Base-by-base conservation (phyloP, 2,329 filamentous ascomycete genomes). In the Aspergillus neoniger region DNA sequence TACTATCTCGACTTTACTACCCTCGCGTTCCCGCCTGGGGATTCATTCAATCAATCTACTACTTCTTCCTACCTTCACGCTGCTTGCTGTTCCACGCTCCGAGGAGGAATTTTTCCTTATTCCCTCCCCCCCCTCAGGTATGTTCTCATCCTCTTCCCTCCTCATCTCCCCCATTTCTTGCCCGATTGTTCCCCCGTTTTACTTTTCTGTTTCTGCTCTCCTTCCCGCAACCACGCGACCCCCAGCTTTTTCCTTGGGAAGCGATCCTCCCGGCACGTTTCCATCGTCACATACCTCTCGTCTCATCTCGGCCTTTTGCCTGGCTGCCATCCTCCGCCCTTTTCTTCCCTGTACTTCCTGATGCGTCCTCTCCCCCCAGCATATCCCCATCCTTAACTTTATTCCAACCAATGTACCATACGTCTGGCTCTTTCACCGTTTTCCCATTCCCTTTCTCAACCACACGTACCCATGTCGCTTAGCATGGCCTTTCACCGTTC, bases 131-230 rank as follows among this genome's bases (percentile, higher is more conserved):
- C 32, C 4, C 32, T n/a, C 23, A 60, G 41, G 48, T 53, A 49
- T 55, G 28, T 48, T 41, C 36, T 38, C 44, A 49, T 59, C 48
- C 25, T 48, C 57, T 52, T 54, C 51, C 55, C 38, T 56, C 48
- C 60, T 43, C 25, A 28, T 53, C 38, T 52, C 30, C 55, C 51
- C 51, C 41, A 50, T 36, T 47, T 30, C 54, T 51, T 36, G n/a
- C 50, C 53, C 58, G 17, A n/a, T 15, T 38, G 41, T 32, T 28
- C 25, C 51, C 49, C 39, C 55, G 41, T 56, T 21, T 38, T 47
- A 47, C 49, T 19, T 50, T 36, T 60, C 19, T 58, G 60, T 50
- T 39, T 60, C 19, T 58, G 61, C 48, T 61, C 44, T n/a, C 55
- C 43, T 62, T 58, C 38, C 47, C 39, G 57, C 49, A 54, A 41